Evolutionary conservation across 192 early-diverging fungal species (phyloP), one percentile per base, ranked within the genome.

Genomic region (Mortierella alpina): DNA sequence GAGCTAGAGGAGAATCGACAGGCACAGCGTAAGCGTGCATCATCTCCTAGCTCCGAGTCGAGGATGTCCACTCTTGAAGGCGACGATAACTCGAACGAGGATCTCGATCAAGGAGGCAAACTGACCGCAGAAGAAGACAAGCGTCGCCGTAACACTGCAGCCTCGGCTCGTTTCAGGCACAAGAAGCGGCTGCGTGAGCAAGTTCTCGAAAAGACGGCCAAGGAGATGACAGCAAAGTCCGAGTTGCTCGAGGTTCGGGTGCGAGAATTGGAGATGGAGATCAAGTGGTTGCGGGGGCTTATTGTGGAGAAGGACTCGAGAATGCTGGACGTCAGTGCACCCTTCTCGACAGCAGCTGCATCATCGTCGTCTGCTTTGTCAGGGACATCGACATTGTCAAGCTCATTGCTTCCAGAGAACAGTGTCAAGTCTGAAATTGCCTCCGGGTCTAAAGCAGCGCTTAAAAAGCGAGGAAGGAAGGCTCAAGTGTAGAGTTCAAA

Each of bases 161-260:
- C 98, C 2, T 96, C 94, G 7, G 97, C 96, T 14, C 86, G 98
- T 18, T 99, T 99, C 88, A 90, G 98, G 17, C 88, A 92, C 52
- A 96, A 97, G 85, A 99, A 98, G 82, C 97, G 98, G 82, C 81
- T 93, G 70, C 90, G 94, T 51, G 97, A 98, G 82, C 92, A 95
- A 84, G 90, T 89, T 15, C 81, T 99, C 15, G 93, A 96, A 84
- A 86, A 86, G 63, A 93, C 90, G 0, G 93, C 95, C 31, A 88
- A 92, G 63, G 93, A 95, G 59, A 92, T 97, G 94, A 85, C 89
- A 0, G 89, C 83, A 18, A 92, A 91, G 81, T 90, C 89, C 6
- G 90, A 93, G n/a, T 67, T 73, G 40, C 86, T 98, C 67, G 96
- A 99, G 84, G 80, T 83, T 50, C 88, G 92, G 13, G 90, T 94